Conservation (phyloP, 208 protist genomes). For the Acanthamoeba culbertsoni region DNA sequence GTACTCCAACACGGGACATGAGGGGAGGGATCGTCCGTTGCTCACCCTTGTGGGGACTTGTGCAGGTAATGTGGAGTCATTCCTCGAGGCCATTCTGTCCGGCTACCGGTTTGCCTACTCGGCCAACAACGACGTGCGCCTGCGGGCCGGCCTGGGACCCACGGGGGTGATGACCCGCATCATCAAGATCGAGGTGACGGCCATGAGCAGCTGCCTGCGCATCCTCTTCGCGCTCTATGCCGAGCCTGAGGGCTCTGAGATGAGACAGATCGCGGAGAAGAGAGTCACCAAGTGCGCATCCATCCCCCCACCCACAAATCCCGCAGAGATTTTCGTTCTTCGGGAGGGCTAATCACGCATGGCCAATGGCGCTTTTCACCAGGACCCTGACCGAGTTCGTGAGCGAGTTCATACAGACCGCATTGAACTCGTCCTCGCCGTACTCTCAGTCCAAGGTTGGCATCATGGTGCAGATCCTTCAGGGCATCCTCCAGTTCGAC, state of each 20-base stretch:
- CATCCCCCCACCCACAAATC: not conserved
- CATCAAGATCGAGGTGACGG: constrained; percentile 10
- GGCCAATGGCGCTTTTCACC: not conserved
- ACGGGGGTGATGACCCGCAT: constrained; percentile 31
- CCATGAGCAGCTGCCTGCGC: constrained; percentile 5
- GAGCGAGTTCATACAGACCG: not conserved
- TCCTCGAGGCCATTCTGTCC: not conserved
- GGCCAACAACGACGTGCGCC: constrained; percentile 7
- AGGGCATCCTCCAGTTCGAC: not conserved
- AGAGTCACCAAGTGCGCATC: not conserved
- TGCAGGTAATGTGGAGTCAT: not conserved
- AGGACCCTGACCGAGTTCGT: not conserved
- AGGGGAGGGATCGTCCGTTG: not conserved
- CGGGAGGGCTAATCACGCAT: not conserved
- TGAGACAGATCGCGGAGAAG: not conserved
- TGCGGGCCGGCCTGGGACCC: not conserved
- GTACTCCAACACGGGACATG: not conserved
- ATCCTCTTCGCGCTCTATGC: not conserved
- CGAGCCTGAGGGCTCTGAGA: not conserved
- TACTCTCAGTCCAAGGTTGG: constrained; percentile 31
- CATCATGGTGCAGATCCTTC: constrained; percentile 19
- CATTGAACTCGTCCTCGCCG: not conserved
- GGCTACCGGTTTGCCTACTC: not conserved
- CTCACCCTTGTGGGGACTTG: too few species aligned
- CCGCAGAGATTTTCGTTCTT: not conserved